Evolutionary conservation across 345 rosid genomes (phyloP).

Genomic region (Firmiana major): DNA sequence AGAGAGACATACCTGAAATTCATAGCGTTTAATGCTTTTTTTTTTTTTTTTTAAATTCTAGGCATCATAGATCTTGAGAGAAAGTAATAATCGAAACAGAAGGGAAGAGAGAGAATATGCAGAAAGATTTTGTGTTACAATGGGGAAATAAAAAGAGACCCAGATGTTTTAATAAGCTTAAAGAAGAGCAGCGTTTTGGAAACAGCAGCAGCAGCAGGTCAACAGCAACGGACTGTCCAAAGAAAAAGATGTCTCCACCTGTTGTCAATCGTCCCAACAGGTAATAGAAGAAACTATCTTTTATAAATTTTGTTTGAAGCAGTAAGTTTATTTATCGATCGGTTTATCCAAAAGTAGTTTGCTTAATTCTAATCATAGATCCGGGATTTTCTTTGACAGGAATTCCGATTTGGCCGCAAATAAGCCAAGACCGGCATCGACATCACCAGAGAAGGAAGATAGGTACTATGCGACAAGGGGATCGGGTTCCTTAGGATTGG

Average conservation of each 20-base stretch:
- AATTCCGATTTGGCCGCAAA: constrained; percentile 42
- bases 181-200: constrained; percentile 48
- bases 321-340: too few species aligned
- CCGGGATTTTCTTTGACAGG: constrained; percentile 30
- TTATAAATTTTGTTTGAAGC: too few species aligned
- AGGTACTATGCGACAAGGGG: constrained; percentile 79
- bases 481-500: constrained; percentile 52
- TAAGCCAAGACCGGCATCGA: constrained; percentile 40
- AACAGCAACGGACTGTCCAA: constrained; percentile 23
- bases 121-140: constrained; percentile 78
- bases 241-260: constrained; percentile 52
- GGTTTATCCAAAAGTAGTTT: too few species aligned
- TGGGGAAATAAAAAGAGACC: constrained; percentile 92
- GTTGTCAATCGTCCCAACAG: constrained; percentile 43
- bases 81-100: constrained; percentile 52
- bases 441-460: constrained; percentile 76
- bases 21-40: not conserved
- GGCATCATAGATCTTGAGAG: constrained; percentile 15
- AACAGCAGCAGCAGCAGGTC: constrained; percentile 31
- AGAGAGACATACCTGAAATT: constrained; percentile 4
- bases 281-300: constrained; percentile 35
- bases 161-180: constrained; percentile 66
- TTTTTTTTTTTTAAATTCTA: constrained; percentile 3
- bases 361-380: too few species aligned
- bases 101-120: constrained; percentile 42